Base-by-base conservation (phyloP, 371 early-diverging fungal genomes). In the Chytridium lagenaria region DNA sequence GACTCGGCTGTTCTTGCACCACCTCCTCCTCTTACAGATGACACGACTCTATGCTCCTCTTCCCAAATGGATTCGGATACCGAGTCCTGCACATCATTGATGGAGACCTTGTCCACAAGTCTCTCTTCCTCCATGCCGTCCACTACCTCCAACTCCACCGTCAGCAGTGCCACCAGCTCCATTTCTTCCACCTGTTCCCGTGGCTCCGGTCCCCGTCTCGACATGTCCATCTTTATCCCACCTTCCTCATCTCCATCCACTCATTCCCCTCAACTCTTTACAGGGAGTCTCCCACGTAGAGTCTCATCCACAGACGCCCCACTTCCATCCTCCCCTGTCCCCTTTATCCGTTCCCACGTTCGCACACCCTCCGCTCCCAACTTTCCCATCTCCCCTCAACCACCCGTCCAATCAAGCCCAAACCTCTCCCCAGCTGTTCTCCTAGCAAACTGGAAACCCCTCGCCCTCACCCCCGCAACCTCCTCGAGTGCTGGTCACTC, bases 101-200 rank as follows among this genome's bases (percentile, higher is more conserved):
- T 19, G 19, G 44, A 7, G 19, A 44, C 44, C 44, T n/a, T n/a
- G n/a, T n/a, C n/a, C n/a, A n/a, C n/a, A n/a, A n/a, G n/a, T 44
- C 7, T 55, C 26, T 26, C 57, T 7, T 26, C 57, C 26, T 26
- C 57, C 26, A 7, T 7, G 10, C 57, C 57, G 16, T 55, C 57
- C 16, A 26, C 57, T 7, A 15, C 15, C 57, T 55, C 57, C 57
- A 30, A 37, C 36, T 61, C 61, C 3, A 61, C 61, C 36, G 36
- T 61, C 61, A 61, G 61, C 61, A 61, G 61, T 34, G 26, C 37
- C 30, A 22, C 61, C 61, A 61, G 66, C 72, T 30, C 39, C 50
- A 44, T 49, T 67, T 67, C 36, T 50, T 40, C 69, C 26, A 26
- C 72, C 3, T 61, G 34, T 7, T 31, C 61, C 61, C 30, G 23